phyloP scores from a whole-genome alignment of 1,284 basidiomycete species.

The Cryptococcus hybrid region DNA sequence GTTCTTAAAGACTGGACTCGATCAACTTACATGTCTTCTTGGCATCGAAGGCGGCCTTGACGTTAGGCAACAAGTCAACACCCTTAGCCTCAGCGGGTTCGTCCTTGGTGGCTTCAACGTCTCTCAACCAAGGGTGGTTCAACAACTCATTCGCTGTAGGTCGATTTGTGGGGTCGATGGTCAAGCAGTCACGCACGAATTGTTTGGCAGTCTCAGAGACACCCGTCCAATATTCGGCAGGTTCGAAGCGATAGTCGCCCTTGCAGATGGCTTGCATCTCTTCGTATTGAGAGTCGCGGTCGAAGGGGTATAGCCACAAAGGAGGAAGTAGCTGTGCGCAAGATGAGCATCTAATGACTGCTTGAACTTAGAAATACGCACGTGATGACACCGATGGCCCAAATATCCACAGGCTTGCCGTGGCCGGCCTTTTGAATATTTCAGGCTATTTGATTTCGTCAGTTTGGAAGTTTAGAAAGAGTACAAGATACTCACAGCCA shows the following conservation, averaged over 20 bases:
- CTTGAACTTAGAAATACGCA: constrained; percentile 3
- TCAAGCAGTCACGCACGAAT: constrained; percentile 79
- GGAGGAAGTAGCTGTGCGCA: constrained; percentile 68
- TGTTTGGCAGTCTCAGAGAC: constrained; percentile 75
- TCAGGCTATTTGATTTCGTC: constrained; percentile 60
- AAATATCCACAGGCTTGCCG: constrained; percentile 92
- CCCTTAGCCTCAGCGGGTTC: constrained; percentile 60
- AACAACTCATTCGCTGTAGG: constrained; percentile 73
- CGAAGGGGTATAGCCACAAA: constrained; percentile 93
- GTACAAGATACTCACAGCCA: constrained; percentile 60
- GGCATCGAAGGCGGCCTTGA: constrained; percentile 84
- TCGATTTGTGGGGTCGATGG: constrained; percentile 71
- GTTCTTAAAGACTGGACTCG: not conserved
- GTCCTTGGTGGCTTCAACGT: constrained; percentile 45
- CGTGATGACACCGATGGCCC: constrained; percentile 96
- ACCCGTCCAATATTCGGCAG: constrained; percentile 81
- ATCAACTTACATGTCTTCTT: constrained; percentile 72
- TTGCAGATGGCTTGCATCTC: constrained; percentile 92
- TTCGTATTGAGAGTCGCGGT: constrained; percentile 79
- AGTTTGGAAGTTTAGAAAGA: not conserved
- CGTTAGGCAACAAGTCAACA: constrained; percentile 79
- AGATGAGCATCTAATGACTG: constrained; percentile 3
- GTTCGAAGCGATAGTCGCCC: constrained; percentile 90
- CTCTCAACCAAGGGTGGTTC: constrained; percentile 73
- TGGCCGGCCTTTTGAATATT: constrained; percentile 97